Conservation (phyloP, 2,329 filamentous ascomycete genomes). For the Ophiosphaerella korrae region DNA sequence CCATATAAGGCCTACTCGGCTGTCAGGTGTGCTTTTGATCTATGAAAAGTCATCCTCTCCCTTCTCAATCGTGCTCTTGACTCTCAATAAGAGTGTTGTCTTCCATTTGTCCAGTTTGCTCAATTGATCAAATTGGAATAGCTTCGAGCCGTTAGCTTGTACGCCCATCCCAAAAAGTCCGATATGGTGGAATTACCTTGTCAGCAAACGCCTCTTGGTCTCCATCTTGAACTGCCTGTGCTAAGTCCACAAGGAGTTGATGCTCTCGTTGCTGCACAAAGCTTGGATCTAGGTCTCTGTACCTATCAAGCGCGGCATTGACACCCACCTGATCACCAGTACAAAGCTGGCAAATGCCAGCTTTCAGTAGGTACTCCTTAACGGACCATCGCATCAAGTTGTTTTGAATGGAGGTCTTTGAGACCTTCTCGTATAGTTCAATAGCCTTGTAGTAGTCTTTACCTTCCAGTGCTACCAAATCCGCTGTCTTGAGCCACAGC, state of each 20-base stretch:
- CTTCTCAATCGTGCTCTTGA: constrained; percentile 84
- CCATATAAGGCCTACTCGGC: background rate
- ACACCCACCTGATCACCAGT: constrained; percentile 77
- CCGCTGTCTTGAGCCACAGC: constrained; percentile 88
- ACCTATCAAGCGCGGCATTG: constrained; percentile 79
- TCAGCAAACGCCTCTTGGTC: constrained; percentile 85
- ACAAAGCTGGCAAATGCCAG: constrained; percentile 85
- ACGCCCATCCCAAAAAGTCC: background rate
- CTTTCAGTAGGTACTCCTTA: constrained; percentile 95
- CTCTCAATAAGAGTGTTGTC: constrained; percentile 78
- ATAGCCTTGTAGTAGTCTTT: constrained; percentile 68
- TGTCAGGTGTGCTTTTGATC: background rate
- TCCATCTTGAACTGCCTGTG: constrained; percentile 73
- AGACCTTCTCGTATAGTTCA: constrained; percentile 76
- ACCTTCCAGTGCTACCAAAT: constrained; percentile 78
- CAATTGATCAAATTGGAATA: constrained; percentile 89
- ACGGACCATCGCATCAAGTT: constrained; percentile 69
- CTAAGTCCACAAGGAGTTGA: constrained; percentile 78
- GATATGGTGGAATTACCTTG: constrained; percentile 65
- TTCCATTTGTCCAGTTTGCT: constrained; percentile 98
- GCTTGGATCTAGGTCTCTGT: constrained; percentile 67
- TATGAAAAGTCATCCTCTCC: constrained; percentile 71
- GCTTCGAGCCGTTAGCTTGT: constrained; percentile 22
- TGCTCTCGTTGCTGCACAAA: constrained; percentile 81
- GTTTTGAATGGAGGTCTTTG: constrained; percentile 78